A percentile compares a stretch with the other conserved stretches of the same genome.
phyloP scores from a whole-genome alignment of 2,329 filamentous ascomycete genomes.

The Malbranchea cinnamomea region DNA sequence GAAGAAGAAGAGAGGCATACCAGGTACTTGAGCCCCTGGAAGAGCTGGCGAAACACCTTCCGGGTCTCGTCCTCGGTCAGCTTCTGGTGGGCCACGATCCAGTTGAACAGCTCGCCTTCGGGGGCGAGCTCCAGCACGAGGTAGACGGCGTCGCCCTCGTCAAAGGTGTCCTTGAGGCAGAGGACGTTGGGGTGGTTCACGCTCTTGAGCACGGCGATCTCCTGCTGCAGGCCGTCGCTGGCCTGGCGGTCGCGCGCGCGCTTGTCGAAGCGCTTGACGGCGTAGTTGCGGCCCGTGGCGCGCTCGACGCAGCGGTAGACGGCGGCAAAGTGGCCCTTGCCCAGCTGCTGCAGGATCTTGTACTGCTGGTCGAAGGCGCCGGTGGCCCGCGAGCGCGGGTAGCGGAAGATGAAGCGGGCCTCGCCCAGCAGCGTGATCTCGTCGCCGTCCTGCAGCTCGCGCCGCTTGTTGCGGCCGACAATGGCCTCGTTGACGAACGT shows the following conservation, averaged over 20 bases:
- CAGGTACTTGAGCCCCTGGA: slow-evolving; percentile 88
- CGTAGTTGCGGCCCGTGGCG: slow-evolving; percentile 63
- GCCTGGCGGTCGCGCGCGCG: slow-evolving; percentile 66
- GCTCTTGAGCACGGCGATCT: slow-evolving; percentile 94
- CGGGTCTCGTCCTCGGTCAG: slow-evolving; percentile 70
- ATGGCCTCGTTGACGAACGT: slow-evolving; percentile 90
- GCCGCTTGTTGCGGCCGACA: slow-evolving; percentile 79
- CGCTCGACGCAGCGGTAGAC: slow-evolving; percentile 87
- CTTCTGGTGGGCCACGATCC: slow-evolving; percentile 82
- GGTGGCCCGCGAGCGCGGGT: slow-evolving; percentile 59
- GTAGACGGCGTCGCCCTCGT: slow-evolving; percentile 81
- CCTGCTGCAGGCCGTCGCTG: slow-evolving; percentile 76
- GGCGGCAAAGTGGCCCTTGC: slow-evolving; percentile 89
- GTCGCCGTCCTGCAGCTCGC: slow-evolving; percentile 77
- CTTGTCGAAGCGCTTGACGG: slow-evolving; percentile 91
- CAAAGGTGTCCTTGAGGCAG: slow-evolving; percentile 88
- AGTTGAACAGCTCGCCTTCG: slow-evolving; percentile 92
- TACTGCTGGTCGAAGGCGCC: slow-evolving; percentile 80
- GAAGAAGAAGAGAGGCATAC: slow-evolving; percentile 38
- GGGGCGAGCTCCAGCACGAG: slow-evolving; percentile 79
- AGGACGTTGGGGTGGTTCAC: slow-evolving; percentile 88
- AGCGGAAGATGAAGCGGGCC: slow-evolving; percentile 80
- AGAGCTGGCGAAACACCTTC: slow-evolving; percentile 78
- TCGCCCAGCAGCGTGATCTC: slow-evolving; percentile 78
- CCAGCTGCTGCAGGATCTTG: slow-evolving; percentile 66